Evolutionary conservation across 2,329 filamentous ascomycete species (phyloP).

Genomic region (Fusarium hainanense): DNA sequence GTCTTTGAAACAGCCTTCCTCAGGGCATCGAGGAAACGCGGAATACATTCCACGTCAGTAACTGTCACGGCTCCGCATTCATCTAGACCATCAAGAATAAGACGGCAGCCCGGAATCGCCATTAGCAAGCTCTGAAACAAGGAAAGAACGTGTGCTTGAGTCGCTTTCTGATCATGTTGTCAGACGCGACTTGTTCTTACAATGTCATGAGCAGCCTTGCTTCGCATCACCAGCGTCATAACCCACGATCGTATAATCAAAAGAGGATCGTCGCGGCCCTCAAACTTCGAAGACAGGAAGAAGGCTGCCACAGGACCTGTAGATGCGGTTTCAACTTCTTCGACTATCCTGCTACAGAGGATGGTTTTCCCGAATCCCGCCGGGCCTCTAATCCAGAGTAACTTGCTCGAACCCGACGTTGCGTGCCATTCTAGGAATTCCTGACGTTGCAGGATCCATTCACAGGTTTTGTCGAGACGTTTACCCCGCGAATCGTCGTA

Average conservation of each 20-base stretch:
- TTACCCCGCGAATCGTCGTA: neutral
- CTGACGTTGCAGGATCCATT: neutral
- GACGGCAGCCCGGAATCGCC: too few relatives aligned
- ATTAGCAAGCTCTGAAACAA: fast-evolving
- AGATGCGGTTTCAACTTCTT: constrained; percentile 35
- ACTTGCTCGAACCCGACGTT: neutral
- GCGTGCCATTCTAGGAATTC: neutral
- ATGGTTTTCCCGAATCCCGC: constrained; percentile 51
- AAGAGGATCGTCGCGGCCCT: constrained; percentile 37
- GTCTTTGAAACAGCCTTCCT: constrained; percentile 9
- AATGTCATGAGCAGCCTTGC: constrained; percentile 24
- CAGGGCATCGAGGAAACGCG: constrained; percentile 12
- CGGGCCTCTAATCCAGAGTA: constrained; percentile 50
- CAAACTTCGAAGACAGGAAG: constrained; percentile 48
- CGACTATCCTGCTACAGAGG: constrained; percentile 46
- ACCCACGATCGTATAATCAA: constrained; percentile 35
- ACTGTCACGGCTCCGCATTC: neutral
- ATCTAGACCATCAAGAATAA: constrained; percentile 27
- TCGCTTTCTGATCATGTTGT: neutral
- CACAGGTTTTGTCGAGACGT: neutral
- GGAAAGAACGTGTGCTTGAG: fast-evolving
- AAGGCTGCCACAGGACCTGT: constrained; percentile 37
- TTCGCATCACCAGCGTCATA: constrained; percentile 31
- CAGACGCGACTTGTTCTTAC: neutral
- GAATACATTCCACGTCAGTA: constrained; percentile 28